phyloP scores from a whole-genome alignment of 1,139 yeast species.

The Suhomyces taliae region DNA sequence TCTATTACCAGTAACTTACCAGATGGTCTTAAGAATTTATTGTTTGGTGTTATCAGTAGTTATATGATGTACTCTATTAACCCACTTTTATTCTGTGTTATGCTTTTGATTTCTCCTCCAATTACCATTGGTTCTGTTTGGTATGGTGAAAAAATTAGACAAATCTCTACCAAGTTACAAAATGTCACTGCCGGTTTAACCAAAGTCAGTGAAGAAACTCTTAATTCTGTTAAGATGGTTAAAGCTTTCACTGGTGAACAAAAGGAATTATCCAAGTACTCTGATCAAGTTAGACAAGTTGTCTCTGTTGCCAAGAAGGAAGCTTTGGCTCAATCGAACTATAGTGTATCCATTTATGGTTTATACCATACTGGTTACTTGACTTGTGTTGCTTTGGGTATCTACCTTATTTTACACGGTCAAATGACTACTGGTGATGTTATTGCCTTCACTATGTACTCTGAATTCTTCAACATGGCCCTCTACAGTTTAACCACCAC shows the following conservation, averaged over 20 bases:
- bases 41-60: conserved; percentile 45
- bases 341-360: conserved; percentile 45
- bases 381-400: conserved; percentile 47
- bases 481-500: conserved; percentile 51
- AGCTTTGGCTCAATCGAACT: conserved; percentile 50
- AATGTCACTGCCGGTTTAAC: conserved; percentile 51
- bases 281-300: conserved; percentile 42
- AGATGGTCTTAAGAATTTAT: conserved; percentile 48
- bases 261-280: conserved; percentile 43
- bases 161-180: conserved; percentile 44
- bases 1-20: conserved; percentile 49
- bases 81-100: conserved; percentile 47
- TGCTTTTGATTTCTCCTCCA: conserved; percentile 54
- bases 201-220: conserved; percentile 47
- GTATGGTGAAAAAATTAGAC: conserved; percentile 50
- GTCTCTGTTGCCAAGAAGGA: conserved; percentile 46
- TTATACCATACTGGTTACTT: conserved; percentile 48
- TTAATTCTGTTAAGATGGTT: conserved; percentile 44
- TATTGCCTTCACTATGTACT: conserved; percentile 51
- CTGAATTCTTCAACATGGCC: conserved; percentile 50
- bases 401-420: conserved; percentile 43
- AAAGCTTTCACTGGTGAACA: conserved; percentile 50
- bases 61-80: conserved; percentile 51
- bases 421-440: conserved; percentile 50
- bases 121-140: conserved; percentile 52